phyloP scores from a whole-genome alignment of 768 basidiomycete species.

The Coprinopsis sp. region DNA sequence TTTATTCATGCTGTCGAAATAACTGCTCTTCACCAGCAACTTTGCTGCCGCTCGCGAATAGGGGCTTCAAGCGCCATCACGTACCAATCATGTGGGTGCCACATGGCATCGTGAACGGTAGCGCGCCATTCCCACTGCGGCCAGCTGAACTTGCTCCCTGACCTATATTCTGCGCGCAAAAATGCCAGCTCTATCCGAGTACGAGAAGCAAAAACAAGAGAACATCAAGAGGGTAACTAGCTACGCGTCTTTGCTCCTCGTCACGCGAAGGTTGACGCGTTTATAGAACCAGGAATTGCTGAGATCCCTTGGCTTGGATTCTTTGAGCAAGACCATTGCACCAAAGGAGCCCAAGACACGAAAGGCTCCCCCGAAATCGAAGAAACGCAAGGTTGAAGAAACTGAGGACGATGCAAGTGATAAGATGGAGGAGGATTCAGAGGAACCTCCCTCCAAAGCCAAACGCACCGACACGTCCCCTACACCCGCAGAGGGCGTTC shows the following conservation, averaged over 20 bases:
- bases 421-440: conserved; percentile 17
- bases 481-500: conserved; percentile 26
- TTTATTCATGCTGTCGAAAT: no score
- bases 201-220: conserved; percentile 24
- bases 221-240: conserved; percentile 32
- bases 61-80: conserved; percentile 1
- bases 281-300: conserved; percentile 42
- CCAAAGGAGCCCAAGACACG: conserved; percentile 38
- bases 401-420: conserved; percentile 25
- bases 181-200: conserved; percentile 18
- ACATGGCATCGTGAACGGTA: neutral
- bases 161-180: neutral
- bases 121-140: neutral
- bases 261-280: neutral
- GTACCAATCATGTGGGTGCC: neutral
- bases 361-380: conserved; percentile 28
- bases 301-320: conserved; percentile 39
- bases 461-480: conserved; percentile 13
- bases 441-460: conserved; percentile 22
- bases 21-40: no score
- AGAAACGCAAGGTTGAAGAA: conserved; percentile 20
- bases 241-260: neutral
- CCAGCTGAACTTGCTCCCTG: conserved; percentile 3
- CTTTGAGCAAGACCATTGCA: conserved; percentile 30
- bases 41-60: no score